Percentiles rank a stretch among this genome's conserved stretches.
phyloP scores from a whole-genome alignment of 2,329 filamentous ascomycete species.

The Cytospora leucostoma region DNA sequence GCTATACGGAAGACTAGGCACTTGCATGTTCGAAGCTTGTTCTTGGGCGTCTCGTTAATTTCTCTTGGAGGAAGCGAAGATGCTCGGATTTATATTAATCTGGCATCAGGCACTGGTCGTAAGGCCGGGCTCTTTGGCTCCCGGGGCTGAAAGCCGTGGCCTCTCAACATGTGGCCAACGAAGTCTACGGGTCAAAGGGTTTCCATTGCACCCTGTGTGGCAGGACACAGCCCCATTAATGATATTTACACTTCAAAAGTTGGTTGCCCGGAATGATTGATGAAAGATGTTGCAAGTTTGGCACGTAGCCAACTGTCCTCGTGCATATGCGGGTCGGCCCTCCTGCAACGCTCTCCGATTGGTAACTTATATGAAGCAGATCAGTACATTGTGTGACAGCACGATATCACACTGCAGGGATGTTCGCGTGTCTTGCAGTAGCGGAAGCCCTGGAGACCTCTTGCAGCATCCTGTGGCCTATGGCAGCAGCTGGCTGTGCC shows the following conservation, averaged over 20 bases:
- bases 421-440: not conserved
- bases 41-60: no score
- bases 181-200: no score
- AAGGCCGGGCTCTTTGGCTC: no score
- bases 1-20: no score
- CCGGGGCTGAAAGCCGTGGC: no score
- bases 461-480: not conserved
- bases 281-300: not conserved
- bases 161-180: no score
- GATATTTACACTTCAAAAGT: no score
- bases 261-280: not conserved
- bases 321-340: not conserved
- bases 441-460: not conserved
- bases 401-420: not conserved
- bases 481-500: no score
- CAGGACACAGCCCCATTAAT: not conserved
- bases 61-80: no score
- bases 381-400: not conserved
- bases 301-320: not conserved
- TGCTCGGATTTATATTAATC: no score
- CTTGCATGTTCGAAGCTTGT: no score
- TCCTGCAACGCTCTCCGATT: not conserved
- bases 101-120: no score
- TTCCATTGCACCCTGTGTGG: not conserved
- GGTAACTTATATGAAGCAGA: not conserved